Conservation (phyloP, 2,329 filamentous ascomycete species). For the Aspergillus sp. region DNA sequence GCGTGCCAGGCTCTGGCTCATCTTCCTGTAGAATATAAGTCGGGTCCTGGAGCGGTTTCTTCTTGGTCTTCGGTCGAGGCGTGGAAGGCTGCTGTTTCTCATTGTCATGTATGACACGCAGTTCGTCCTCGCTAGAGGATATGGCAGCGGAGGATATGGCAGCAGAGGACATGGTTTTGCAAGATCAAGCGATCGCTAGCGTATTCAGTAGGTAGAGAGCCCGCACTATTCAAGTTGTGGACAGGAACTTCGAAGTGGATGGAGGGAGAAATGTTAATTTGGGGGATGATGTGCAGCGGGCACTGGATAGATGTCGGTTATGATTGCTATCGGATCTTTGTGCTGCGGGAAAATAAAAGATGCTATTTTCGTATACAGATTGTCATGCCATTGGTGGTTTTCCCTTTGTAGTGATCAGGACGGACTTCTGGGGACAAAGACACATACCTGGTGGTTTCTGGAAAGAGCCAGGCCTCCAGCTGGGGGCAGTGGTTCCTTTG, state of each 20-base stretch:
- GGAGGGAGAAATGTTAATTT: neutral
- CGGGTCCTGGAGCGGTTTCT: constrained; percentile 1
- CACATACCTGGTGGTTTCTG: neutral
- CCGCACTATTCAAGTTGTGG: neutral
- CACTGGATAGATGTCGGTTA: neutral
- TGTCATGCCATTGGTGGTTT: neutral
- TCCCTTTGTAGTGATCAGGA: neutral
- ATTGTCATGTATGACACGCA: neutral
- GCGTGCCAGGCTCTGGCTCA: neutral
- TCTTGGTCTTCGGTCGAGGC: neutral
- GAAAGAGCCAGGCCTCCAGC: neutral
- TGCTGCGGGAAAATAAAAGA: neutral
- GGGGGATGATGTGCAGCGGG: neutral
- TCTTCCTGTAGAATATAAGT: constrained; percentile 1
- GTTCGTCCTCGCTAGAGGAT: neutral
- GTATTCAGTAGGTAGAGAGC: neutral
- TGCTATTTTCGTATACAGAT: constrained; percentile 4
- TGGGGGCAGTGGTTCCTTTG: neutral
- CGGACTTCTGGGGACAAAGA: constrained; percentile 1
- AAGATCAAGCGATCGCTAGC: neutral
- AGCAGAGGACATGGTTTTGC: neutral
- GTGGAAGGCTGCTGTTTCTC: neutral
- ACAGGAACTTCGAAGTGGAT: neutral
- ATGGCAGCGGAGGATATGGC: neutral
- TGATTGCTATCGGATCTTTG: constrained; percentile 2